Percentiles rank a stretch among this genome's conserved stretches.
Evolutionary conservation across 352 stramenopile genomes (phyloP).

Genomic region (Phytophthora aleatoria): DNA sequence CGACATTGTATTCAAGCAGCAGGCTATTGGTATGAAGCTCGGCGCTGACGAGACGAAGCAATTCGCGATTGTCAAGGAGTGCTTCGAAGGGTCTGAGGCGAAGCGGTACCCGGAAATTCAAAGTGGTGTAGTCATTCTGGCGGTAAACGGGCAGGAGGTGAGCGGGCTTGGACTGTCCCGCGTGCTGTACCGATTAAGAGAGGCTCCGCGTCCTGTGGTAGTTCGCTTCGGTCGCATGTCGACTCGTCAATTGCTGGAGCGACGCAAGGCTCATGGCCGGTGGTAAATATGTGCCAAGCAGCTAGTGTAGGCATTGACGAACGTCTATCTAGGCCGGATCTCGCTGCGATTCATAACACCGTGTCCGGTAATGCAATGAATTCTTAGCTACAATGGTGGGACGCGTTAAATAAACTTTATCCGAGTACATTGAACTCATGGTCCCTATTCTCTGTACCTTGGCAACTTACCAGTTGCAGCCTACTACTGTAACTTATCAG

Average conservation of each 20-base stretch:
- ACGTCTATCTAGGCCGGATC: too few relatives aligned
- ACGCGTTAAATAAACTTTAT: too few relatives aligned
- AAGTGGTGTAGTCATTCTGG: slow-evolving; percentile 80
- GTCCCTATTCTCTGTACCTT: too few relatives aligned
- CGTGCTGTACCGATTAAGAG: slow-evolving; percentile 77
- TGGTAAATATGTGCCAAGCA: slow-evolving; percentile 29
- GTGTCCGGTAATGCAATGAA: too few relatives aligned
- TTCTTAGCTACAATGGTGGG: neutral
- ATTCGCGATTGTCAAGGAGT: slow-evolving; percentile 86
- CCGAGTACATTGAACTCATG: too few relatives aligned
- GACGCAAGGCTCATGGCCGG: slow-evolving; percentile 32
- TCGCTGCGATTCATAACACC: too few relatives aligned
- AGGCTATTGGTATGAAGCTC: slow-evolving; percentile 85
- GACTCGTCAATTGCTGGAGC: slow-evolving; percentile 38
- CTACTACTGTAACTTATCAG: too few relatives aligned
- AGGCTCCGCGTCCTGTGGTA: slow-evolving; percentile 78
- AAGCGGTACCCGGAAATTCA: slow-evolving; percentile 80
- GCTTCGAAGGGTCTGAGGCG: slow-evolving; percentile 75
- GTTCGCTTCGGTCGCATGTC: slow-evolving; percentile 80
- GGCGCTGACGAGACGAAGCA: slow-evolving; percentile 67
- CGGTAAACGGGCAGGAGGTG: slow-evolving; percentile 82
- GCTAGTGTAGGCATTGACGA: slow-evolving; percentile 1
- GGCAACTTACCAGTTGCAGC: too few relatives aligned
- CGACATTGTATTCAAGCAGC: slow-evolving; percentile 88
- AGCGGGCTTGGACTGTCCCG: slow-evolving; percentile 69